Evolutionary conservation across 2,329 filamentous ascomycete species (phyloP).

Genomic region (Magnaporthiopsis incrustans): DNA sequence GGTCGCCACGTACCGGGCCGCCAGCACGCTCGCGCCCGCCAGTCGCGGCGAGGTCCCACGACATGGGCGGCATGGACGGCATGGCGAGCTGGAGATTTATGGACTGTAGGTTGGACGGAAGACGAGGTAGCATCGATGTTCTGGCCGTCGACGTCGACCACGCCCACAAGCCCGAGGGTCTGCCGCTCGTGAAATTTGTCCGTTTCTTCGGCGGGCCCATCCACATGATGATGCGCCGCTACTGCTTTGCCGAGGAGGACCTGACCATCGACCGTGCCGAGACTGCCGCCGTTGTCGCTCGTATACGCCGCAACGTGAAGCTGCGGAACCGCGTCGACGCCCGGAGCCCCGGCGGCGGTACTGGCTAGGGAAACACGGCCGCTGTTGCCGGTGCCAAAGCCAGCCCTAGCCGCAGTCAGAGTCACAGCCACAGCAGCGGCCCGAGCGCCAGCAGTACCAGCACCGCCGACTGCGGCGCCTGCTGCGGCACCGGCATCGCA

Average conservation of each 20-base stretch:
- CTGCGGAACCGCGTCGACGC: constrained; percentile 20
- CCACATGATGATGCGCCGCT: constrained; percentile 26
- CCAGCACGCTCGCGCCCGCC: background rate
- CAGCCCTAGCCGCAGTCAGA: no score
- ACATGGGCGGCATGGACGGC: no score
- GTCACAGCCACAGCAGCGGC: no score
- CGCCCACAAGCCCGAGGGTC: constrained; percentile 7
- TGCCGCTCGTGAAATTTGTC: constrained; percentile 16
- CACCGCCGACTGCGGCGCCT: no score
- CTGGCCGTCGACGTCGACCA: constrained; percentile 23
- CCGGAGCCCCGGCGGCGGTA: no score
- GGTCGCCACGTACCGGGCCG: constrained; percentile 10
- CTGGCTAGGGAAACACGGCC: no score
- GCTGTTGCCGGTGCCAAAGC: no score
- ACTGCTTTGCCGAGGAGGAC: constrained; percentile 25
- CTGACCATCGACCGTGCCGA: constrained; percentile 20
- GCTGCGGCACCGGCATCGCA: no score
- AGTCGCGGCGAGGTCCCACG: no score
- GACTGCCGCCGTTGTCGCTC: constrained; percentile 15
- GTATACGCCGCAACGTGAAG: constrained; percentile 20
- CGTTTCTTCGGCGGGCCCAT: constrained; percentile 23
- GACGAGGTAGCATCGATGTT: constrained; percentile 11
- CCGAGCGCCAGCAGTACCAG: no score
- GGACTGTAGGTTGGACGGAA: no score
- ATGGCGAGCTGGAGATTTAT: no score